Evolutionary conservation across 768 basidiomycete species (phyloP).

Genomic region (Lentinula sp.): DNA sequence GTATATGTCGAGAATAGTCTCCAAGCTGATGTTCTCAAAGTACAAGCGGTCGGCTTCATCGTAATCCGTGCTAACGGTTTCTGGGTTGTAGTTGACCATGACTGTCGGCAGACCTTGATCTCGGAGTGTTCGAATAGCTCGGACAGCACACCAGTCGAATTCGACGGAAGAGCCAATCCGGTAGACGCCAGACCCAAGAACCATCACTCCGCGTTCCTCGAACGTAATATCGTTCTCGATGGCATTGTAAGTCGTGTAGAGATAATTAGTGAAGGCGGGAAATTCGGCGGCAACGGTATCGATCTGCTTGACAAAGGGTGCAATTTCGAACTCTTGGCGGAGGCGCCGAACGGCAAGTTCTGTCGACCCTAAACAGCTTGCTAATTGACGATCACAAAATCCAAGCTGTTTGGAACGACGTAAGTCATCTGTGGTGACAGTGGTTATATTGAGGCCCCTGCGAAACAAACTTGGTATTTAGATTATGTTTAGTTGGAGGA

Average conservation of each 20-base stretch:
- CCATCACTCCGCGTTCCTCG: conserved; percentile 91
- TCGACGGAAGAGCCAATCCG: conserved; percentile 99
- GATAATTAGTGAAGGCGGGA: conserved; percentile 97
- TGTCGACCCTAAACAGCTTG: conserved; percentile 76
- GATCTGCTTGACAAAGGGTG: conserved; percentile 96
- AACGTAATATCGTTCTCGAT: conserved; percentile 88
- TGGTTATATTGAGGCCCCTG: conserved; percentile 61
- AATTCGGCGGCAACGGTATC: conserved; percentile 99
- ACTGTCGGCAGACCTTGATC: conserved; percentile 93
- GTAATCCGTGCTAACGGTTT: conserved; percentile 98
- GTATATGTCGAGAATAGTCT: conserved; percentile 96
- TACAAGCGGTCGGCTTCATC: conserved; percentile 98
- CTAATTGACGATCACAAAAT: conserved; percentile 92
- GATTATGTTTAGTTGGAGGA: background rate
- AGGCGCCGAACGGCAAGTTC: conserved; percentile 90
- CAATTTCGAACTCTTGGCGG: conserved; percentile 77
- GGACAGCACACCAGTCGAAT: conserved; percentile 99
- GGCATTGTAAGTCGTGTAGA: conserved; percentile 98
- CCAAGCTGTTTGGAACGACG: conserved; percentile 89
- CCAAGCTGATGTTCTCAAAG: conserved; percentile 97
- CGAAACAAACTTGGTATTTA: background rate
- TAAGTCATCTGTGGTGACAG: conserved; percentile 56
- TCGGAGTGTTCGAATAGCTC: conserved; percentile 92
- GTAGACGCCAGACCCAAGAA: conserved; percentile 96
- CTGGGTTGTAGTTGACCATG: conserved; percentile 99